Conservation (phyloP, 177 flowering plant species). For the Vitis hybrid region DNA sequence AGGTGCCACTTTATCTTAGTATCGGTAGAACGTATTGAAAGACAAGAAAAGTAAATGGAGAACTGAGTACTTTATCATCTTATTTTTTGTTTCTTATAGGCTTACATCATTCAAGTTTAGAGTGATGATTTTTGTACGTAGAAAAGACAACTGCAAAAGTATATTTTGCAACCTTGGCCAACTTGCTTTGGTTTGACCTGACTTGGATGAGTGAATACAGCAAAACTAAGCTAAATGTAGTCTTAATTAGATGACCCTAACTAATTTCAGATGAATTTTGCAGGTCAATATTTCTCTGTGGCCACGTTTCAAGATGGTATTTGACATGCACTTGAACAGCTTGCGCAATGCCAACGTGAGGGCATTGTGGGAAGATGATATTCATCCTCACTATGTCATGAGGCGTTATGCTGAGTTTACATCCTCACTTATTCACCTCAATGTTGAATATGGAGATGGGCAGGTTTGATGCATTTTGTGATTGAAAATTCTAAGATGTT, state of each 20-base stretch:
- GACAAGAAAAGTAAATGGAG: too few species aligned
- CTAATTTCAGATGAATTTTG: slow-evolving; percentile 11
- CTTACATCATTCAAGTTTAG: too few species aligned
- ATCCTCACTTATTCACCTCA: slow-evolving; percentile 89
- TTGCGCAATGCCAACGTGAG: slow-evolving; percentile 83
- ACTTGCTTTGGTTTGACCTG: too few species aligned
- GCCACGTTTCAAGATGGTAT: slow-evolving; percentile 99
- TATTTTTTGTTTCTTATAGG: too few species aligned
- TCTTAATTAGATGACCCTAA: not conserved
- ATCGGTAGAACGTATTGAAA: too few species aligned
- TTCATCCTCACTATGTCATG: slow-evolving; percentile 97
- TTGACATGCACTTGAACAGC: slow-evolving; percentile 95
- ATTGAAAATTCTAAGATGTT: not conserved
- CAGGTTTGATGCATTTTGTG: slow-evolving; percentile 54
- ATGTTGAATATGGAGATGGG: slow-evolving; percentile 95
- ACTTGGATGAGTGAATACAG: too few species aligned
- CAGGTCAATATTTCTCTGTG: slow-evolving; percentile 92
- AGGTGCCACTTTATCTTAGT: too few species aligned
- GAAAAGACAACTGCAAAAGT: too few species aligned
- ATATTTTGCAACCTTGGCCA: too few species aligned
- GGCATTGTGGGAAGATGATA: slow-evolving; percentile 97
- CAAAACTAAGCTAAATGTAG: too few species aligned
- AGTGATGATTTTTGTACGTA: too few species aligned
- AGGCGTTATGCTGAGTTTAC: slow-evolving; percentile 99
- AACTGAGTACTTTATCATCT: too few species aligned